Conservation (phyloP, 2,329 filamentous ascomycete species). For the Sporothrix phasma region DNA sequence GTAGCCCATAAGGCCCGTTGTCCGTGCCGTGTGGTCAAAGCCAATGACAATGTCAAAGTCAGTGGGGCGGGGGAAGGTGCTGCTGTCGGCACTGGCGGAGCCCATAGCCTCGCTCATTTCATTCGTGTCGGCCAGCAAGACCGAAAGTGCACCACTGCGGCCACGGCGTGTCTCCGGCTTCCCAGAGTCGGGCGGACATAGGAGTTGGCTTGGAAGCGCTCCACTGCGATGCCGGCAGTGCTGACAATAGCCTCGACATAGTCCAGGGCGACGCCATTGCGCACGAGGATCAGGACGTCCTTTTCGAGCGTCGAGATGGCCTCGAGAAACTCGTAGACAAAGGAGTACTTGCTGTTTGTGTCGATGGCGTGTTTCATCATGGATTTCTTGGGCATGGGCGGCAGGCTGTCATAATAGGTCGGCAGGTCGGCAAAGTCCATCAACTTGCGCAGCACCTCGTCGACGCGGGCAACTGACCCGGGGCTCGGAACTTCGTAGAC, state of each 20-base stretch:
- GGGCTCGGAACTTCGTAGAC: slow-evolving; percentile 31
- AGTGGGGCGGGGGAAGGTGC: slow-evolving; percentile 10
- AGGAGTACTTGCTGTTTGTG: slow-evolving; percentile 51
- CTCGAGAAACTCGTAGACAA: slow-evolving; percentile 46
- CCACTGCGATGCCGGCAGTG: slow-evolving; percentile 28
- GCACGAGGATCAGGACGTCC: slow-evolving; percentile 44
- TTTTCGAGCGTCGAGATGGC: slow-evolving; percentile 33
- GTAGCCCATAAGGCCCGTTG: slow-evolving; percentile 27
- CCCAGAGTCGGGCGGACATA: neutral
- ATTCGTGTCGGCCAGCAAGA: slow-evolving; percentile 35
- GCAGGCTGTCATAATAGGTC: slow-evolving; percentile 38
- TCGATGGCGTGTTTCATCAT: slow-evolving; percentile 44
- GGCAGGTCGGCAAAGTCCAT: slow-evolving; percentile 49
- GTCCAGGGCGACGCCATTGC: slow-evolving; percentile 39
- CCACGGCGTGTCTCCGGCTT: neutral
- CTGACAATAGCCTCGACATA: slow-evolving; percentile 42
- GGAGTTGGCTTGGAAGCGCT: slow-evolving; percentile 21
- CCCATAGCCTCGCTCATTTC: slow-evolving; percentile 17
- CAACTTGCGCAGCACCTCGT: slow-evolving; percentile 41
- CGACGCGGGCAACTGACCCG: slow-evolving; percentile 35
- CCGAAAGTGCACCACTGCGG: slow-evolving; percentile 21
- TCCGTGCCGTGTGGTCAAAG: slow-evolving; percentile 42
- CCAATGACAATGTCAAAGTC: slow-evolving; percentile 42
- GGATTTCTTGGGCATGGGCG: slow-evolving; percentile 32
- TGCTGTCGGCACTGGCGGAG: slow-evolving; percentile 25